Percentiles rank a stretch among this genome's conserved stretches.
phyloP scores from a whole-genome alignment of 2,329 filamentous ascomycete species.

The Ceratocystis albifundus region DNA sequence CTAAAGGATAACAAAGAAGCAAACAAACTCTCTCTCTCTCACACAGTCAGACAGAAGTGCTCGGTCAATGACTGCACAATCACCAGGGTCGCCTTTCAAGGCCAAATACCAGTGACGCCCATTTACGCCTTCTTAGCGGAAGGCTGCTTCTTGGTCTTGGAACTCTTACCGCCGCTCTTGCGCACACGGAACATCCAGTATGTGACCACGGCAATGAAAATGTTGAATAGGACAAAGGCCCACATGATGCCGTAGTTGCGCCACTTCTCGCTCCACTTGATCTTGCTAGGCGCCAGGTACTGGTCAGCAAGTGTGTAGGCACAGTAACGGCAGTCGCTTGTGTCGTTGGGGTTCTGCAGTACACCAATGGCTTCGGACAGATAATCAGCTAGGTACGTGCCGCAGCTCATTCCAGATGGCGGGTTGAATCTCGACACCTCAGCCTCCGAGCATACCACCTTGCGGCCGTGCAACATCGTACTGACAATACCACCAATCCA shows the following conservation, averaged over 20 bases:
- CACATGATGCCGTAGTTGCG: slow-evolving; percentile 60
- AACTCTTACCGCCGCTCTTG: slow-evolving; percentile 23
- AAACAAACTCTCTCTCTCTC: too few species aligned
- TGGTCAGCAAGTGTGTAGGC: slow-evolving; percentile 51
- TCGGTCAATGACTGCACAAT: background rate
- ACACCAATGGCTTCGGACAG: slow-evolving; percentile 41
- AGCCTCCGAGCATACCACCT: slow-evolving; percentile 39
- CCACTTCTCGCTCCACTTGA: slow-evolving; percentile 48
- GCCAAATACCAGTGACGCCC: too few species aligned
- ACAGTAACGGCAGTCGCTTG: slow-evolving; percentile 53
- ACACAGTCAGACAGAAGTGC: background rate
- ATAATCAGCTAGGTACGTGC: slow-evolving; percentile 49
- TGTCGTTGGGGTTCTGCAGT: slow-evolving; percentile 50
- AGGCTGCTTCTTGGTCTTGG: slow-evolving; percentile 11
- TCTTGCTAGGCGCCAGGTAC: slow-evolving; percentile 38
- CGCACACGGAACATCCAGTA: slow-evolving; percentile 53
- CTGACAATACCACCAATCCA: slow-evolving; percentile 56
- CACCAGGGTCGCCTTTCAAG: too few species aligned
- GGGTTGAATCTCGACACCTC: slow-evolving; percentile 57
- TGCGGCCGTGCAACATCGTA: slow-evolving; percentile 48
- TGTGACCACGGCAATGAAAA: slow-evolving; percentile 43
- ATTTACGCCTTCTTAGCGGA: slow-evolving; percentile 2
- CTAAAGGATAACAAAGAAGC: background rate
- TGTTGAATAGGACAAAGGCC: slow-evolving; percentile 54
- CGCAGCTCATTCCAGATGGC: slow-evolving; percentile 51